phyloP scores from a whole-genome alignment of 768 basidiomycete genomes.

The Hirschioporus abietinus region DNA sequence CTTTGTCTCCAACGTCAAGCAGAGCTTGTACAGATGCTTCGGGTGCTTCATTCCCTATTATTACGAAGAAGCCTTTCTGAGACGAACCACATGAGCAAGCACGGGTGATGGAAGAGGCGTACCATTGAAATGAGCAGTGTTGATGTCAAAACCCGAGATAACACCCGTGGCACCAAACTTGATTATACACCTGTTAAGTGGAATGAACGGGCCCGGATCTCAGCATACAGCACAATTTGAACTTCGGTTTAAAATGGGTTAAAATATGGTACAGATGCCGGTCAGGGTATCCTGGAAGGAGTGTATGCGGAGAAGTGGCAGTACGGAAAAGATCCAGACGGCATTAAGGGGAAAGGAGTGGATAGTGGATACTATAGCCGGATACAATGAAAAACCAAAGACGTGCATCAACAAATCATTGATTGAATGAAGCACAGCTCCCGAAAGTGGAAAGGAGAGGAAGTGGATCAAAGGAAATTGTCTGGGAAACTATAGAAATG shows the following conservation, averaged over 20 bases:
- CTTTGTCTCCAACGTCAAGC: slow-evolving; percentile 32
- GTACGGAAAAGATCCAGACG: too few species aligned
- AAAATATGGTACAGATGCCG: not conserved
- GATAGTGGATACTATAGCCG: not conserved
- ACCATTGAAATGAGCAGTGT: slow-evolving; percentile 94
- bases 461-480: not conserved
- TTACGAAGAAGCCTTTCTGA: slow-evolving; percentile 7
- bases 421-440: too few species aligned
- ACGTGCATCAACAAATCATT: not conserved
- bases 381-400: not conserved
- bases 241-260: not conserved
- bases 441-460: too few species aligned
- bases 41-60: slow-evolving; percentile 82
- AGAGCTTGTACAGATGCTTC: slow-evolving; percentile 69
- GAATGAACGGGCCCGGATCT: not conserved
- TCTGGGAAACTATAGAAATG: not conserved
- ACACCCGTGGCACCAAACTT: slow-evolving; percentile 73
- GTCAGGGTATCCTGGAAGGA: too few species aligned
- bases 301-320: too few species aligned
- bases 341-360: not conserved
- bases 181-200: slow-evolving; percentile 71
- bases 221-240: not conserved
- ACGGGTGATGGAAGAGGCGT: slow-evolving; percentile 15
- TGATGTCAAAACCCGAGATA: slow-evolving; percentile 83
- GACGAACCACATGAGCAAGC: slow-evolving; percentile 3